Evolutionary conservation across 2,329 filamentous ascomycete species (phyloP), one percentile per base, ranked within the genome.

Genomic region (Neocatenulostroma microsporum): DNA sequence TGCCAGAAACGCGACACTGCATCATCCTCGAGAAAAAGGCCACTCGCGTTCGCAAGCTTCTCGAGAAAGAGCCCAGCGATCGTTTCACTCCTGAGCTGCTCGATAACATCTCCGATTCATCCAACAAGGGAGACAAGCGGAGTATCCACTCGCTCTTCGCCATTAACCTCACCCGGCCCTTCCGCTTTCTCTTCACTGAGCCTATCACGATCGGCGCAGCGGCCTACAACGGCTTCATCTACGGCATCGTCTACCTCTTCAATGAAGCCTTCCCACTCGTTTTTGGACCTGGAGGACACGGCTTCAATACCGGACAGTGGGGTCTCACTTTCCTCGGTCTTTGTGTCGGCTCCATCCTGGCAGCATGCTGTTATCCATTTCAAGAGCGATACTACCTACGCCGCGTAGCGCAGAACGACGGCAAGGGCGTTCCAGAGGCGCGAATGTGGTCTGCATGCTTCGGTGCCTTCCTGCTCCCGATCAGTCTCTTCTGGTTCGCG

Each of bases 31-130:
- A 52, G 14, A 42, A 40, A 21, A 57, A 86, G 63, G 83, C 75
- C 37, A 84, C 81, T 51, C 75, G 80, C 20, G 82, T 91, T 47
- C 84, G 81, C 13, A 40, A 40, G 37, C 6, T 11, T 5, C 17
- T 34, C 18, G 17, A 14, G 5, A 34, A 39, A 28, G 36, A 39
- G 13, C 9, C 7, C 26, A 29, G 10, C 26, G n/a, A n/a, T n/a
- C n/a, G n/a, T n/a, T 21, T 32, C 14, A 25, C 14, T n/a, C 15
- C 20, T 1, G 36, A 14, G 5, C 5, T 26, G 9, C 8, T 40
- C 12, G 30, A 30, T 10, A 36, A 26, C 55, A 50, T 55, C 17
- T 37, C 34, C 9, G 49, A 52, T 20, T 33, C 41, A 6, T 40
- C 48, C 43, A 53, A 44, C 28, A 43, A 42, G 17, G 49, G 49